Conservation (phyloP, 1,139 yeast genomes). For the Pichia sp. region DNA sequence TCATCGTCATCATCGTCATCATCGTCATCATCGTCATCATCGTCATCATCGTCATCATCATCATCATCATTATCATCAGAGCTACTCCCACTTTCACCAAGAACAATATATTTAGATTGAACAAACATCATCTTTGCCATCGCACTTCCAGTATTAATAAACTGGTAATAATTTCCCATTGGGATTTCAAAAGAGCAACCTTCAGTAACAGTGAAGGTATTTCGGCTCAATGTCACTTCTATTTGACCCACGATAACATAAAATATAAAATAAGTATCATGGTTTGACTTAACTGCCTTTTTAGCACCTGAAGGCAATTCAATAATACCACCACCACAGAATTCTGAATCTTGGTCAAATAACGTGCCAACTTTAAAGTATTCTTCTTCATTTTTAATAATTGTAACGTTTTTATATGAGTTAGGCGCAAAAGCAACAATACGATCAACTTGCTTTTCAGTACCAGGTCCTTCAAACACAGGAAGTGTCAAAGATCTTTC, state of each 20-base stretch:
- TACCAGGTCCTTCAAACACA: slow-evolving; percentile 49
- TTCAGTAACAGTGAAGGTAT: slow-evolving; percentile 52
- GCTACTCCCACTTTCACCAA: slow-evolving; percentile 21
- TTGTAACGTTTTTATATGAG: slow-evolving; percentile 42
- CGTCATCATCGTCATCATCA: slow-evolving; percentile 18
- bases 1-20: too few relatives aligned
- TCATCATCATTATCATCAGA: slow-evolving; percentile 4
- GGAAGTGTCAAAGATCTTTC: slow-evolving; percentile 36
- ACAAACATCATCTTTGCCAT: slow-evolving; percentile 69
- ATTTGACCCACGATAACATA: slow-evolving; percentile 66
- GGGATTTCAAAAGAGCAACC: slow-evolving; percentile 87
- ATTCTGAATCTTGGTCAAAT: slow-evolving; percentile 60
- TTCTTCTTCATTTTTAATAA: slow-evolving; percentile 43
- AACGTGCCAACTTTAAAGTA: slow-evolving; percentile 59
- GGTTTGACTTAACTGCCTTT: slow-evolving; percentile 60
- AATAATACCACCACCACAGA: slow-evolving; percentile 72
- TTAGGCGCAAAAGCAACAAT: slow-evolving; percentile 68
- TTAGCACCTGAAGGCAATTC: slow-evolving; percentile 59
- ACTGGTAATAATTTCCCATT: slow-evolving; percentile 62
- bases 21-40: slow-evolving; percentile 4
- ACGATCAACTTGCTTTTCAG: slow-evolving; percentile 39
- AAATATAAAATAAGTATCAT: slow-evolving; percentile 65
- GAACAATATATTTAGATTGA: slow-evolving; percentile 45
- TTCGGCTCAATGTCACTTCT: slow-evolving; percentile 60
- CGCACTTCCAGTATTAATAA: slow-evolving; percentile 51